Conservation (phyloP, 805 yeast species). For the Huiozyma naganishii region DNA sequence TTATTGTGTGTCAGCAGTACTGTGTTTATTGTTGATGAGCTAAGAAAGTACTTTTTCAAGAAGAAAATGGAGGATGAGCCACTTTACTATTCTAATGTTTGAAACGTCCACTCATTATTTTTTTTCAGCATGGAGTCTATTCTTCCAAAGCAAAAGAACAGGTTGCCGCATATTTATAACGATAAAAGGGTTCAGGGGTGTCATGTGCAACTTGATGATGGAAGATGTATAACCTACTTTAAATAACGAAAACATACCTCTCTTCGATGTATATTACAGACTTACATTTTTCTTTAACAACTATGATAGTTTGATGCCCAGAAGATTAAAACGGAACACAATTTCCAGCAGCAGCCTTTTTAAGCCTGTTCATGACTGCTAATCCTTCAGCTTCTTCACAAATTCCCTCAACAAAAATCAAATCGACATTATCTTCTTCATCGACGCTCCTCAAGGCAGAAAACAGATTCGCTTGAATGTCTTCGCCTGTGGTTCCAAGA, state of each 20-base stretch:
- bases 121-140: no score
- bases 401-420: constrained; percentile 78
- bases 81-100: constrained; percentile 7
- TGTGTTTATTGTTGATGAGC: constrained; percentile 80
- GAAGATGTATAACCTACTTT: no score
- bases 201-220: no score
- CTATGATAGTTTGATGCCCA: no score
- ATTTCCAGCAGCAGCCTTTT: constrained; percentile 12
- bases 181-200: no score
- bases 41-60: constrained; percentile 42
- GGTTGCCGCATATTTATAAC: no score
- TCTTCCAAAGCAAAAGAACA: no score
- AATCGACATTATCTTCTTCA: constrained; percentile 44
- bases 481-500: constrained; percentile 37
- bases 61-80: constrained; percentile 11
- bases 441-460: constrained; percentile 67
- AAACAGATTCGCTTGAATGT: constrained; percentile 70
- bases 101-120: neutral
- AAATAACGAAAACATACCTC: no score
- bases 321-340: constrained; percentile 1
- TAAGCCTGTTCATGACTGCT: constrained; percentile 85
- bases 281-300: no score
- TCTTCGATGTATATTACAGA: no score
- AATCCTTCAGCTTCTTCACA: constrained; percentile 69
- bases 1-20: constrained; percentile 58